Base-by-base conservation (phyloP, 1,284 basidiomycete species). In the Cryptococcus sp. region DNA sequence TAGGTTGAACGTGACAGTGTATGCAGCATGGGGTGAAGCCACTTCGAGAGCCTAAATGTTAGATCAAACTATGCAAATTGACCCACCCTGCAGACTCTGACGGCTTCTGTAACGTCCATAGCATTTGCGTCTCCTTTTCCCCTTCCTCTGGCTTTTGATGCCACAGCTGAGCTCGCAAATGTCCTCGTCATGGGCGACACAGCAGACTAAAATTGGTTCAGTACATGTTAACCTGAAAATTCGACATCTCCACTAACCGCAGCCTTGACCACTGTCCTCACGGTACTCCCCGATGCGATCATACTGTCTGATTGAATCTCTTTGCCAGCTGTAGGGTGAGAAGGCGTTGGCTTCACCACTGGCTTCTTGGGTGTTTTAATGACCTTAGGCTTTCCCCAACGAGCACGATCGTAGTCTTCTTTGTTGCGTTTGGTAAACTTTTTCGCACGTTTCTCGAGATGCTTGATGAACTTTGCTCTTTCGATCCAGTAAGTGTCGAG, bases 1-100 rank as follows among this genome's bases (percentile, higher is more conserved):
- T 58, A 85, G 84, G 67, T 86, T 85, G 58, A 97, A 79, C 50
- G 84, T 85, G 33, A 96, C 78, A 61, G 91, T 88, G 69, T 87
- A 91, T 1, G 87, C 86, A 3, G 88, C 81, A 56, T 81, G 80
- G 5, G 89, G 86, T 55, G 82, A 82, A 31, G 85, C 82, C 53
- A 90, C 86, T 75, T 92, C 89, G 11, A 90, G 83, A 23, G 90
- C 83, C 89, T 92, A 23, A 31, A 30, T 32, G 38, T 46, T 42
- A 49, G 15, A 37, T 13, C 34, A 31, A 51, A 42, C 36, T n/a
- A 10, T 41, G 38, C 10, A 10, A 36, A 45, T 38, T 6, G 42
- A 60, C 69, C 59, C 52, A 71, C 71, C 35, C 73, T 64, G 14
- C 76, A 58, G 0, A 76, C 62, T 15, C 69, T 64, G 2, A 70